Evolutionary conservation across 1,284 basidiomycete species (phyloP).

Genomic region (Termitomyces sp.): DNA sequence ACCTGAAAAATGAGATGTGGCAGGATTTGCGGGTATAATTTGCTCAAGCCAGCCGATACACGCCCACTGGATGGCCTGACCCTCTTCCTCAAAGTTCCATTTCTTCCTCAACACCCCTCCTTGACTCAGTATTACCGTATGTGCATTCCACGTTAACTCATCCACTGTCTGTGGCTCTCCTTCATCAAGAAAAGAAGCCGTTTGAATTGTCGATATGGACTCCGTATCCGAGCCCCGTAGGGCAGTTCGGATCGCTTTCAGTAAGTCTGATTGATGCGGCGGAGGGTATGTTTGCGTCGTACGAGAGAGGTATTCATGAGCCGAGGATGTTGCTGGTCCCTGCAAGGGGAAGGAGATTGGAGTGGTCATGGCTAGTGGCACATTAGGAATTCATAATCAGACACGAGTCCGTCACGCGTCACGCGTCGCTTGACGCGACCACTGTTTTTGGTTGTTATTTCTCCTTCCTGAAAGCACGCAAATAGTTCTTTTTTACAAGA

Average conservation of each 20-base stretch:
- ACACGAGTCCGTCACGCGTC: conserved; percentile 2
- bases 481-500: conserved; percentile 12
- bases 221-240: conserved; percentile 46
- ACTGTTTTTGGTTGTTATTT: conserved; percentile 2
- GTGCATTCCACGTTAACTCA: conserved; percentile 68
- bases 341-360: conserved; percentile 30
- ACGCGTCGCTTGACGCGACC: not conserved
- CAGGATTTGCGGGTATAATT: conserved; percentile 24
- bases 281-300: conserved; percentile 14
- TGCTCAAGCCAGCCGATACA: conserved; percentile 72
- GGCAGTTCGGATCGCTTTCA: conserved; percentile 46
- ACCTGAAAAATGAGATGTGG: conserved; percentile 31
- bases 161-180: conserved; percentile 37
- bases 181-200: conserved; percentile 31
- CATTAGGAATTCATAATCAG: conserved; percentile 1
- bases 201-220: conserved; percentile 30
- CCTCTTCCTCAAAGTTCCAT: conserved; percentile 71
- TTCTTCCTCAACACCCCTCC: conserved; percentile 69
- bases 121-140: conserved; percentile 61
- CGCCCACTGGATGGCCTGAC: conserved; percentile 70
- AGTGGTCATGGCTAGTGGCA: conserved; percentile 6
- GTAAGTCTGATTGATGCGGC: conserved; percentile 36
- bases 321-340: conserved; percentile 28
- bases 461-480: not conserved
- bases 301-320: conserved; percentile 24